phyloP scores from a whole-genome alignment of 2,329 filamentous ascomycete species.

The Simplicillium aogashimaense region DNA sequence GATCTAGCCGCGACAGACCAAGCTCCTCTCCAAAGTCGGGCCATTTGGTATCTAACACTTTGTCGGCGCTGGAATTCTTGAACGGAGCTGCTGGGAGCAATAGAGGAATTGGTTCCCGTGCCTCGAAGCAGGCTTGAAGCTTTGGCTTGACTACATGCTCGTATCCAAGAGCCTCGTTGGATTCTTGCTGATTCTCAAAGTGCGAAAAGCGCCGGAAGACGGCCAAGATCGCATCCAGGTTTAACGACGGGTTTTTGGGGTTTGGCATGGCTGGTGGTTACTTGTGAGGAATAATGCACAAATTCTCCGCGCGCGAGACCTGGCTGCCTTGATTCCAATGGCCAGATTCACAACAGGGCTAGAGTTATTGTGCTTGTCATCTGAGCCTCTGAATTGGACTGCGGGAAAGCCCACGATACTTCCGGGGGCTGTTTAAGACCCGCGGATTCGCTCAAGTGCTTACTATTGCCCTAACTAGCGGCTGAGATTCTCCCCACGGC shows the following conservation, averaged over 20 bases:
- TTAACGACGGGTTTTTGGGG: not conserved
- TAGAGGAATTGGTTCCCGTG: not conserved
- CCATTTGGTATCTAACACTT: slow-evolving; percentile 1
- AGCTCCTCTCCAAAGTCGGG: slow-evolving; percentile 5
- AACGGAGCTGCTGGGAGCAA: slow-evolving; percentile 3
- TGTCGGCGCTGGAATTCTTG: slow-evolving; percentile 3
- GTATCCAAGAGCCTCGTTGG: not conserved
- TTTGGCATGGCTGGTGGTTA: not conserved
- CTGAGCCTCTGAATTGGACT: too few species aligned
- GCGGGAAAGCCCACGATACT: too few species aligned
- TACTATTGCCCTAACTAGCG: too few species aligned
- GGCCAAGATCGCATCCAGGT: not conserved
- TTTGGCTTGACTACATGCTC: not conserved
- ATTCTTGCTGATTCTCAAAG: not conserved
- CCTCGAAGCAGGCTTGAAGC: not conserved
- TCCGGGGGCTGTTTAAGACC: too few species aligned
- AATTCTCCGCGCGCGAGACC: too few species aligned
- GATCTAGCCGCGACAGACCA: slow-evolving; percentile 1
- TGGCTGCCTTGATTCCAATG: too few species aligned
- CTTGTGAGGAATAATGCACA: too few species aligned
- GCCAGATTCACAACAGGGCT: too few species aligned
- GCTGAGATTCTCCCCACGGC: too few species aligned
- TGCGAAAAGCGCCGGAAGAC: not conserved
- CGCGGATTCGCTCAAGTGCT: too few species aligned
- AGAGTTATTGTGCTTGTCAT: too few species aligned